phyloP scores from a whole-genome alignment of 1,284 basidiomycete species.

The Puccinia polysora region DNA sequence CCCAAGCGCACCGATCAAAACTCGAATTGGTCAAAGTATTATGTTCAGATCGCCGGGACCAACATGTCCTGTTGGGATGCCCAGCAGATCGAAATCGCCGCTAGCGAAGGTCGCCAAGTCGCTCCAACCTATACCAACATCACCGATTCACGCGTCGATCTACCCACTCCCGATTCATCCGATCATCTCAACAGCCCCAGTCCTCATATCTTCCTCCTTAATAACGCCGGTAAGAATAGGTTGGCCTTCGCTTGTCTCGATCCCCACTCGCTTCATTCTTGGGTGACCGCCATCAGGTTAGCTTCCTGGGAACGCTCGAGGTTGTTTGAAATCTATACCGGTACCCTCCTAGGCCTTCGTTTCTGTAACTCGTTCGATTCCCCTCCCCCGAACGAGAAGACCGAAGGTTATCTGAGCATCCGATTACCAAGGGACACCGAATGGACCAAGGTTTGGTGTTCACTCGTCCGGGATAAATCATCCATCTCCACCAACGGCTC shows the following conservation, averaged over 20 bases:
- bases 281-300: conserved; percentile 85
- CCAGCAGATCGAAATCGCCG: conserved; percentile 49
- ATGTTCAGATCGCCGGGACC: conserved; percentile 48
- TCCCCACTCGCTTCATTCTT: conserved; percentile 52
- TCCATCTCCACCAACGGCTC: neutral
- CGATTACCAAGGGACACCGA: conserved; percentile 90
- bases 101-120: conserved; percentile 41
- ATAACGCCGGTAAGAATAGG: conserved; percentile 50
- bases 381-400: conserved; percentile 59
- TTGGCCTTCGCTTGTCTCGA: conserved; percentile 50
- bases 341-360: conserved; percentile 62
- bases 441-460: conserved; percentile 86
- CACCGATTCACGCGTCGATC: conserved; percentile 22
- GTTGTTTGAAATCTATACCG: conserved; percentile 95
- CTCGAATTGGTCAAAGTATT: conserved; percentile 48
- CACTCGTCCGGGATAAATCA: conserved; percentile 54
- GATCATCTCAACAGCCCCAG: conserved; percentile 15
- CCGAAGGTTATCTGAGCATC: conserved; percentile 89
- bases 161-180: neutral
- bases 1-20: conserved; percentile 32
- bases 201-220: conserved; percentile 45
- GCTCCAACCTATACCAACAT: conserved; percentile 46
- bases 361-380: neutral
- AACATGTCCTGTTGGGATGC: conserved; percentile 50
- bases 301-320: conserved; percentile 92